Evolutionary conservation across 352 stramenopile genomes (phyloP), one percentile per base, ranked within the genome.

Genomic region (Thalassiosira mediterranea): DNA sequence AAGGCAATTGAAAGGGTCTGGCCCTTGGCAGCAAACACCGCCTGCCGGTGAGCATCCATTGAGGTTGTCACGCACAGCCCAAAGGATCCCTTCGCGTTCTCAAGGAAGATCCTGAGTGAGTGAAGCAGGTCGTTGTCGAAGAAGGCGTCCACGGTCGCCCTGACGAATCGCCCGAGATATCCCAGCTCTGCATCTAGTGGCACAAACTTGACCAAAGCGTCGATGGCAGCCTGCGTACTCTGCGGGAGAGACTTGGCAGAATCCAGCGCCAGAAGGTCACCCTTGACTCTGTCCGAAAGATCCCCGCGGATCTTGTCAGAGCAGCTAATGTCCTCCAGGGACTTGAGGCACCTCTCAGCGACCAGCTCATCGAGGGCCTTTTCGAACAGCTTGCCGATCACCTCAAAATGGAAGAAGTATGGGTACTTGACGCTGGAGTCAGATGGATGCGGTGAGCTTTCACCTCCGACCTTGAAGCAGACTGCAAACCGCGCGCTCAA

Each of bases 91-190:
- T 59, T 62, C n/a, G 73, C 66, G 48, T 72, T 37, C 11, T 51
- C 0, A 0, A 82, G 46, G 40, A 82, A 82, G 1, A 31, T 40
- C 11, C 37, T 23, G 2, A 44, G 11, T 7, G 64, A 42, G 4
- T 31, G 37, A 0, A 82, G 31, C 0, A 82, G 59, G 52, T 82
- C 73, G 53, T 82, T 82, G 58, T 82, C 73, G 51, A 82, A 82
- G 64, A 82, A 82, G 13, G 73, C 73, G 46, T 75, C 51, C 5
- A 81, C 59, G 7, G 40, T 21, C 2, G 13, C 19, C 38, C 17
- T 58, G 13, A 58, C 49, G 49, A 74, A 72, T 23, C 46, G 32
- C 1, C 23, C 37, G 28, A 71, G 15, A 34, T 42, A 49, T 29
- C 40, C 42, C 13, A 17, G 47, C 25, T 75, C 65, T 13, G 32